Conservation (phyloP, 2,329 filamentous ascomycete species). For the Tolypocladium guangdongense region DNA sequence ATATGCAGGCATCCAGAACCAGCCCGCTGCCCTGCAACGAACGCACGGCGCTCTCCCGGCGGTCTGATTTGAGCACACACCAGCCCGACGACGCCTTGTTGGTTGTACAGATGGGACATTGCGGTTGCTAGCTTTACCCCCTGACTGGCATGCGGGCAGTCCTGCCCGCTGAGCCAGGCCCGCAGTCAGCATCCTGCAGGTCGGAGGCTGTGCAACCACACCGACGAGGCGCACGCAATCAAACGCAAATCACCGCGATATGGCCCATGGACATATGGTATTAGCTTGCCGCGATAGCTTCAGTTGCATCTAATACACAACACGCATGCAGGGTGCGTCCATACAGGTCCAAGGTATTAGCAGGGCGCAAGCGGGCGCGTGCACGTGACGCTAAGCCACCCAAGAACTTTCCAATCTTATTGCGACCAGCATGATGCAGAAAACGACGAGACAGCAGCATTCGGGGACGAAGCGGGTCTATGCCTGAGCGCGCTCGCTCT, state of each 20-base stretch:
- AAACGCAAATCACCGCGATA: background rate
- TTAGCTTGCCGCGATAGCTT: background rate
- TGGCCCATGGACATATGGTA: background rate
- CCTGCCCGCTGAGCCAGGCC: too few species aligned
- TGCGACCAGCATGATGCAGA: background rate
- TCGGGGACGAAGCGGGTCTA: background rate
- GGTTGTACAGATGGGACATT: background rate
- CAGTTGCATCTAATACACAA: background rate
- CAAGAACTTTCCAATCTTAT: background rate
- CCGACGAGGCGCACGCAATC: background rate
- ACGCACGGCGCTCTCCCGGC: background rate
- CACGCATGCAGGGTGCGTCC: background rate
- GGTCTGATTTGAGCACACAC: too few species aligned
- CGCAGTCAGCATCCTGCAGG: background rate
- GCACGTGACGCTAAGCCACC: background rate
- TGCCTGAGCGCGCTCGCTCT: constrained; percentile 22
- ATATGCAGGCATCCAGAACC: too few species aligned
- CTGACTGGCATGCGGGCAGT: background rate
- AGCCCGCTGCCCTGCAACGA: too few species aligned
- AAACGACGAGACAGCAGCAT: background rate
- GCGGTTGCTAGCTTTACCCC: background rate
- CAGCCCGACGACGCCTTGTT: background rate
- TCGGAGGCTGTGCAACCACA: background rate
- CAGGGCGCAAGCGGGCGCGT: background rate
- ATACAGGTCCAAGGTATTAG: background rate